Base-by-base conservation (phyloP, 352 stramenopile species). In the Globisporangium heterothallicum region DNA sequence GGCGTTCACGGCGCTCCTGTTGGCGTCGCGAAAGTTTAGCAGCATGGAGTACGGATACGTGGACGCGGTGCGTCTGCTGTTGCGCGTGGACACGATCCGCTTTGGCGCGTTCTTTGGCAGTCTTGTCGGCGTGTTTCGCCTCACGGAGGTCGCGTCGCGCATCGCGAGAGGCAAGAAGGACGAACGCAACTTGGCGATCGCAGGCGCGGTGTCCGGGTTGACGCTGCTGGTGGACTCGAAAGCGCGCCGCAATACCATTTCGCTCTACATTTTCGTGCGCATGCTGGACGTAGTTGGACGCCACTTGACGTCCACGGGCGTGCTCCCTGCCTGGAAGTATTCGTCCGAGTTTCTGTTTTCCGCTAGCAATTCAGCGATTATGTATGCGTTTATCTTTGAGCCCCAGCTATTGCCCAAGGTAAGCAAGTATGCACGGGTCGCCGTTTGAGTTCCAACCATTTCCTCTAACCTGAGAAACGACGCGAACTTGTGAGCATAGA, bases 251-350 rank as follows among this genome's bases (percentile, higher is more conserved):
- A 80, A 44, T 34, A 86, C 79, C 21, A 86, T 92, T 46, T 77
- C 84, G 52, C 66, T 94, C 36, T 94, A 94, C 61, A 83, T 92
- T 46, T 91, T 94, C 53, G 74, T 92, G 34, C 78, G 81, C 38
- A 90, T 92, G 79, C 61, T 94, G 27, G 81, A 94, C 57, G 70
- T 94, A 5, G 68, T 91, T 12, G 77, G 78, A 18, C 79, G 84
- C 36, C 79, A 89, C 43, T 64, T 91, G 29, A 76, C 70, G 44
- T 72, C 72, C 2, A 67, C 72, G 24, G 71, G 69, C 6, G 53
- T 68, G 29, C 52, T 92, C 13, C 76, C 77, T 1, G 68, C 65
- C 18, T 82, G 71, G 67, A 53, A 69, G 26, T 88, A 88, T 59
- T 82, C 78, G 55, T 81, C 76, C 22, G 84, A 94, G 59, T 54